These are phyloP conservation scores for Coemansia sp. DNA, from an alignment of 192 early-diverging fungal species.

Conservation along the genomic window DNA sequence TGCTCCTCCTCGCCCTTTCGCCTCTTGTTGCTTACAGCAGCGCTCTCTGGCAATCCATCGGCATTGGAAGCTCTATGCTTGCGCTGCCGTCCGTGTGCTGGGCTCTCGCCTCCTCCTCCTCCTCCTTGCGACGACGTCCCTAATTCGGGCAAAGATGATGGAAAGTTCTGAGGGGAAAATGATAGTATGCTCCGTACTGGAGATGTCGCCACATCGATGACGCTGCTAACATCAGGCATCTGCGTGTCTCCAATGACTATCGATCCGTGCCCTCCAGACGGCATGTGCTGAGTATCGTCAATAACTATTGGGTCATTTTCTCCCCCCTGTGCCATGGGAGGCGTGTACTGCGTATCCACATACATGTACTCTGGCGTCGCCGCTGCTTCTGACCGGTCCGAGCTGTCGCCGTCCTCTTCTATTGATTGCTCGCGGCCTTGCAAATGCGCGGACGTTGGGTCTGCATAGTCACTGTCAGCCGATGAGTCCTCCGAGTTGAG, in stretches of 20 bases:
- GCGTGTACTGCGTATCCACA: neutral
- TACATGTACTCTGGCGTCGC: neutral
- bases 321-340: neutral
- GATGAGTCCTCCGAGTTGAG: neutral
- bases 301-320: constrained; percentile 4
- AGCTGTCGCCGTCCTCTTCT: neutral
- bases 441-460: no score
- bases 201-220: neutral
- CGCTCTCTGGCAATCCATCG: neutral
- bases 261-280: neutral
- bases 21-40: neutral
- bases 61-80: neutral
- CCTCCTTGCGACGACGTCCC: no score
- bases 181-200: neutral
- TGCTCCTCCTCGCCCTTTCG: neutral
- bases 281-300: neutral
- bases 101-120: neutral
- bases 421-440: neutral
- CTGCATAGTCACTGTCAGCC: neutral
- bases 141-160: no score
- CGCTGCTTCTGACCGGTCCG: neutral
- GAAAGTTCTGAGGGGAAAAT: no score
- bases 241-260: constrained; percentile 2
- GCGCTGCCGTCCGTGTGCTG: neutral
- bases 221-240: neutral